Percentiles rank a stretch among this genome's conserved stretches.
These are phyloP conservation scores for Lactarius tabidus DNA, from an alignment of 768 basidiomycete species.

Conservation along the genomic window DNA sequence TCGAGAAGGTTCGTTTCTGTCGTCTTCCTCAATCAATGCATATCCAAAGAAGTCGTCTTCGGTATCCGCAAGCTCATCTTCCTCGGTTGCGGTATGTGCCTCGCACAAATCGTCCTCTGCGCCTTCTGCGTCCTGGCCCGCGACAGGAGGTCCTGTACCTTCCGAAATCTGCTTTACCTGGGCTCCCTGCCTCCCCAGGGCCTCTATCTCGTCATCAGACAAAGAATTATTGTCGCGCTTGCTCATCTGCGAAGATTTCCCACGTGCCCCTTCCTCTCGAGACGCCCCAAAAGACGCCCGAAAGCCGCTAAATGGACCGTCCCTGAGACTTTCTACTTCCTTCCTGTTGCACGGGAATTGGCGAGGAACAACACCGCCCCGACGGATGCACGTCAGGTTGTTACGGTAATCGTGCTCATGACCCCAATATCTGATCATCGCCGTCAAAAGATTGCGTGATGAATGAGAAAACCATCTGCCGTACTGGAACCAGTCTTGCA, in stretches of 20 bases:
- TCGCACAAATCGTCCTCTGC: neutral
- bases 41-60: slow-evolving; percentile 8
- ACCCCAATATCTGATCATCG: slow-evolving; percentile 43
- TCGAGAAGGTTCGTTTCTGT: slow-evolving; percentile 1
- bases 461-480: slow-evolving; percentile 2
- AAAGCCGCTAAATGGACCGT: slow-evolving; percentile 21
- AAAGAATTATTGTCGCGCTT: neutral
- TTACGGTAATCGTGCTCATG: slow-evolving; percentile 35
- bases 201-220: neutral
- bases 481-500: slow-evolving; percentile 16
- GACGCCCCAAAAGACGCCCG: neutral
- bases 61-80: neutral
- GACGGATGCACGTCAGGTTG: slow-evolving; percentile 37
- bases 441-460: slow-evolving; percentile 1
- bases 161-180: neutral
- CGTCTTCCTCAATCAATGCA: neutral
- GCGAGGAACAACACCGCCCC: slow-evolving; percentile 38
- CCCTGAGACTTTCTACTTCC: slow-evolving; percentile 7
- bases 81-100: neutral
- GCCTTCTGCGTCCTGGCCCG: neutral
- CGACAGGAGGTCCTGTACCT: neutral
- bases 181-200: neutral
- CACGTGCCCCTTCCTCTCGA: neutral
- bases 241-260: neutral
- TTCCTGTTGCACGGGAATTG: slow-evolving; percentile 6